Evolutionary conservation across 1,139 yeast genomes (phyloP).

Genomic region (Geotrichum carabidarum): DNA sequence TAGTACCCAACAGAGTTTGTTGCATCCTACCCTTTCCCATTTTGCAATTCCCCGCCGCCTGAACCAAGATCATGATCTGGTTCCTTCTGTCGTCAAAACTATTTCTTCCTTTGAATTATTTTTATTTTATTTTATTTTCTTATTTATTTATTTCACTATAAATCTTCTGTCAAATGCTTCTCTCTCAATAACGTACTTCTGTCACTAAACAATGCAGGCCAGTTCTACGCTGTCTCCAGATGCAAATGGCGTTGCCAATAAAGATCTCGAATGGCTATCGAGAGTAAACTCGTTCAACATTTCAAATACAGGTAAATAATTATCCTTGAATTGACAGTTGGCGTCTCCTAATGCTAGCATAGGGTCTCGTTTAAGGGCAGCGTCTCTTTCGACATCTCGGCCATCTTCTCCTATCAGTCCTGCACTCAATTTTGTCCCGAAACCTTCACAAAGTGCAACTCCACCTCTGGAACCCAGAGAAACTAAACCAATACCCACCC

Average conservation of each 20-base stretch:
- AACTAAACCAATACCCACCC: constrained; percentile 17
- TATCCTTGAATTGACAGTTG: background rate
- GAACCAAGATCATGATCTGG: too few relatives aligned
- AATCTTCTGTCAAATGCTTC: too few relatives aligned
- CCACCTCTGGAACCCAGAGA: constrained; percentile 9
- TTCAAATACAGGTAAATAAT: constrained; percentile 7
- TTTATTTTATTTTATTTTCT: too few relatives aligned
- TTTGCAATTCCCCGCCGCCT: too few relatives aligned
- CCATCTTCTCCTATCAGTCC: constrained; percentile 6
- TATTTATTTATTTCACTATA: too few relatives aligned
- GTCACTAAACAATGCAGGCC: background rate
- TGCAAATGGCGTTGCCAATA: constrained; percentile 4
- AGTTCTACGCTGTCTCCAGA: background rate
- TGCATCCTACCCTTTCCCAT: too few relatives aligned
- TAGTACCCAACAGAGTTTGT: too few relatives aligned
- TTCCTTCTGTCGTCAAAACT: too few relatives aligned
- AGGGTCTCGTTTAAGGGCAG: constrained; percentile 17
- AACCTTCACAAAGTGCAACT: constrained; percentile 23
- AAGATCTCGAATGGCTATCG: constrained; percentile 18
- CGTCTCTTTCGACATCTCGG: constrained; percentile 20
- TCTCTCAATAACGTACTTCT: too few relatives aligned
- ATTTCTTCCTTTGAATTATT: too few relatives aligned
- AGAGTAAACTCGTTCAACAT: constrained; percentile 13
- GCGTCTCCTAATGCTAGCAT: background rate
- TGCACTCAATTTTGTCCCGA: constrained; percentile 9